A percentile compares a stretch with the other conserved stretches of the same genome.
These are phyloP conservation scores for Marchantia polymorpha DNA, from an alignment of 225 moss, liverwort and hornwort genomes.

Conservation along the genomic window DNA sequence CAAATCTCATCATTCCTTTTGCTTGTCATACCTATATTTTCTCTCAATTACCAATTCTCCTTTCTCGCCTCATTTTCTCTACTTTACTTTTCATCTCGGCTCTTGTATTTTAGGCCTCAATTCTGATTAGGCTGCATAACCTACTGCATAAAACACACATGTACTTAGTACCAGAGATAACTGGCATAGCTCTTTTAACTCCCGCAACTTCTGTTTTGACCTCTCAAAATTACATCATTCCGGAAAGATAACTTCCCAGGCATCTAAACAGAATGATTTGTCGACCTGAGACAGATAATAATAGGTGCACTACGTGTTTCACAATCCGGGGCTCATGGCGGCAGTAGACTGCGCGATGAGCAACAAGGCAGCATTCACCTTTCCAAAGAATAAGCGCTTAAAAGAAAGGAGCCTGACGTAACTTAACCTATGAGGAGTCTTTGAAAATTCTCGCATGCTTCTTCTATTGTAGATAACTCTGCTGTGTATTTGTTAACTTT, in stretches of 20 bases:
- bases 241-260: background rate
- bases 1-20: too few species aligned
- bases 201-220: background rate
- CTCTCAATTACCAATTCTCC: too few species aligned
- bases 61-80: too few species aligned
- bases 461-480: conserved; percentile 61
- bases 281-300: background rate
- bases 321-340: background rate
- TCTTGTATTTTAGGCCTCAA: too few species aligned
- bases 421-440: conserved; percentile 37
- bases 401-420: background rate
- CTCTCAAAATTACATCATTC: conserved; percentile 1
- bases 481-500: conserved; percentile 54
- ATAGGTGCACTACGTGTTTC: too few species aligned
- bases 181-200: background rate
- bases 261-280: background rate
- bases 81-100: too few species aligned
- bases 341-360: background rate
- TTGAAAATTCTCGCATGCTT: conserved; percentile 63
- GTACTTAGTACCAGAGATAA: too few species aligned
- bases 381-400: background rate
- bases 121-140: too few species aligned
- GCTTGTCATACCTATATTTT: too few species aligned
- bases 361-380: background rate
- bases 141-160: too few species aligned